Percentiles rank a stretch among this genome's conserved stretches.
phyloP scores from a whole-genome alignment of 768 basidiomycete genomes.

The Brasilioporus rufonigricans region DNA sequence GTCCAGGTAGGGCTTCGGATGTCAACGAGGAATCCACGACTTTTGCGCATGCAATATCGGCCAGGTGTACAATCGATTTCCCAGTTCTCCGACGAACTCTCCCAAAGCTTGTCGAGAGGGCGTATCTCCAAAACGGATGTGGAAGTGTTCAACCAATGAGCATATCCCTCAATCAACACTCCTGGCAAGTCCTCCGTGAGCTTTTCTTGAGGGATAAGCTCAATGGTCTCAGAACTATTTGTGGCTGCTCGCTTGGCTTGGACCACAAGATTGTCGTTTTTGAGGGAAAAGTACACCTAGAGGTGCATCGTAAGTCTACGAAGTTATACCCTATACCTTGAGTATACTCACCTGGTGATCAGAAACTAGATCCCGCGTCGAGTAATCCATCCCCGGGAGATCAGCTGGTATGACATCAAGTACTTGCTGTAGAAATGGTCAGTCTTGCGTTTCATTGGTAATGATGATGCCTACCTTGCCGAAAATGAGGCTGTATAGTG shows the following conservation, averaged over 20 bases:
- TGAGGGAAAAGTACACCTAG: slow-evolving; percentile 23
- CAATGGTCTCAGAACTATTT: not conserved
- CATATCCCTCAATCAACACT: slow-evolving; percentile 19
- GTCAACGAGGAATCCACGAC: slow-evolving; percentile 18
- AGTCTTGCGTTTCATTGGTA: not conserved
- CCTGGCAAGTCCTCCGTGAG: slow-evolving; percentile 26
- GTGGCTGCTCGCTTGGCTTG: slow-evolving; percentile 5
- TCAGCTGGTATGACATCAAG: slow-evolving; percentile 13
- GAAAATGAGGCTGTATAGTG: slow-evolving; percentile 22
- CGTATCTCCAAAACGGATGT: slow-evolving; percentile 26
- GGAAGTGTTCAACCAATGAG: slow-evolving; percentile 32
- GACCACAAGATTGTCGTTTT: slow-evolving; percentile 1
- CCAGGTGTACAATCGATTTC: slow-evolving; percentile 12
- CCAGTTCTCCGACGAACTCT: slow-evolving; percentile 27
- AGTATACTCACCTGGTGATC: slow-evolving; percentile 16
- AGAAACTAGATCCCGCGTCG: slow-evolving; percentile 15
- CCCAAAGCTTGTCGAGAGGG: slow-evolving; percentile 25
- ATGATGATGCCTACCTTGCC: slow-evolving; percentile 12
- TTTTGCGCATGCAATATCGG: slow-evolving; percentile 6
- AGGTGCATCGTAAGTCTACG: not conserved
- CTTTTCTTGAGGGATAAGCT: slow-evolving; percentile 26
- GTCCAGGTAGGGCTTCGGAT: slow-evolving; percentile 26
- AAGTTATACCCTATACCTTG: not conserved
- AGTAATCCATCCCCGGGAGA: slow-evolving; percentile 26
- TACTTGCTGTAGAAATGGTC: slow-evolving; percentile 15